Conservation (phyloP, 345 rosid species). For the Brassica nigra region DNA sequence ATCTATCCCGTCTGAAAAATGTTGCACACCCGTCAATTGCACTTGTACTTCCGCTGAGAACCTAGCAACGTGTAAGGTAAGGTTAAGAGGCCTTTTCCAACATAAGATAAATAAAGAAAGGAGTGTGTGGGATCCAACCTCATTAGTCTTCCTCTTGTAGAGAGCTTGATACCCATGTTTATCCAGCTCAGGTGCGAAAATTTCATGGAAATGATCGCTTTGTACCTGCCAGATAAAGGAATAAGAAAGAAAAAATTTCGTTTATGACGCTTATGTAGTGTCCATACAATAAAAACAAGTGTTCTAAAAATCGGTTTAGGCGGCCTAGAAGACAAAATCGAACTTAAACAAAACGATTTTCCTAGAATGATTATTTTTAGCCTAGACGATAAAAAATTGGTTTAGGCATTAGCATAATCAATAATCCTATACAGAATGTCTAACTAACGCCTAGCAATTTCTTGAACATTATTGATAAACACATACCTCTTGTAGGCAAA, state of each 20-base stretch:
- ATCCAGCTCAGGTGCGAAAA: not conserved
- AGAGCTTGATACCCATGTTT: constrained; percentile 4
- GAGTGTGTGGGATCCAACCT: constrained; percentile 55
- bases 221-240: constrained; percentile 64
- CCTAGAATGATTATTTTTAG: too few relatives aligned
- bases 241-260: not conserved
- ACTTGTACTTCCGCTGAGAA: constrained; percentile 62
- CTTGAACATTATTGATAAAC: not conserved
- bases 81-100: not conserved
- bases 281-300: not conserved
- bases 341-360: not conserved
- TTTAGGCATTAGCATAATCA: not conserved
- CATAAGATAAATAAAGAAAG: not conserved
- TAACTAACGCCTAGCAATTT: not conserved
- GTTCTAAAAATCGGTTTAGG: not conserved
- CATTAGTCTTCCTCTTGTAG: constrained; percentile 64
- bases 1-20: constrained; percentile 93
- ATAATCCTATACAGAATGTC: not conserved
- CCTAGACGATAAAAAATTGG: not conserved
- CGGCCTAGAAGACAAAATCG: too few relatives aligned
- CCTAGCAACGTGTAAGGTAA: constrained; percentile 47
- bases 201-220: constrained; percentile 88
- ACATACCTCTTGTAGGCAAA: constrained; percentile 92
- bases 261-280: not conserved
- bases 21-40: constrained; percentile 96